Conservation (phyloP, 768 basidiomycete genomes). For the Agaricus subrufescens region DNA sequence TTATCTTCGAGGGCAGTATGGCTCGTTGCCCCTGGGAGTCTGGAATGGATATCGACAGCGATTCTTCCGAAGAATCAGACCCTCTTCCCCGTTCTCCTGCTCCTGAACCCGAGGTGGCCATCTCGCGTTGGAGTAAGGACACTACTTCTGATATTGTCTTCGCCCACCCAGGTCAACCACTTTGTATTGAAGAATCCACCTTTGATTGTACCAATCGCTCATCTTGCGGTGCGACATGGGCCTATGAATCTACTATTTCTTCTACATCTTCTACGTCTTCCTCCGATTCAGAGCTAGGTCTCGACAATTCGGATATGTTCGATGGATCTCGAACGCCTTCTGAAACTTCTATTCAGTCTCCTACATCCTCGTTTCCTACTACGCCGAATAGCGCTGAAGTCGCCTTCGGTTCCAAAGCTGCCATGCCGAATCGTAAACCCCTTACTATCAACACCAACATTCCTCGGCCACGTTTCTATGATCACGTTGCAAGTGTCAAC, state of each 20-base stretch:
- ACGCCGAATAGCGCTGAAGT: conserved; percentile 53
- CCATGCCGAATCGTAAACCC: conserved; percentile 22
- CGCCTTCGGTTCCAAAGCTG: conserved; percentile 32
- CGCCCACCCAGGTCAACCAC: conserved; percentile 26
- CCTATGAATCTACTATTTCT: conserved; percentile 45
- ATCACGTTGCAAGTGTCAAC: conserved; percentile 36
- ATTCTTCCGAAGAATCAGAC: conserved; percentile 43
- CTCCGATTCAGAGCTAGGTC: conserved; percentile 14
- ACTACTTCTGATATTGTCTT: conserved; percentile 45
- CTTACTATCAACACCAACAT: conserved; percentile 61
- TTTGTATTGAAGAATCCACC: conserved; percentile 28
- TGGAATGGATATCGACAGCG: conserved; percentile 64
- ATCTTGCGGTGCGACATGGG: conserved; percentile 51
- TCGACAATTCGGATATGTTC: conserved; percentile 34
- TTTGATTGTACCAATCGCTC: conserved; percentile 35
- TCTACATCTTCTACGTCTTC: conserved; percentile 19
- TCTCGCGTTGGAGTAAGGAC: conserved; percentile 61
- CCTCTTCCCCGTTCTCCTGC: conserved; percentile 30
- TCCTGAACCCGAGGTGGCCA: conserved; percentile 24
- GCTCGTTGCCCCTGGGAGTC: conserved; percentile 72
- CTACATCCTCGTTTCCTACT: conserved; percentile 45
- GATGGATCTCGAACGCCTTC: conserved; percentile 44
- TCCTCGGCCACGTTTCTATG: conserved; percentile 40
- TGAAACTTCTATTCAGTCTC: conserved; percentile 44
- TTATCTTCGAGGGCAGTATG: conserved; percentile 73